These are phyloP conservation scores for Lantana camara DNA, from an alignment of 257 asterid species.

Conservation along the genomic window DNA sequence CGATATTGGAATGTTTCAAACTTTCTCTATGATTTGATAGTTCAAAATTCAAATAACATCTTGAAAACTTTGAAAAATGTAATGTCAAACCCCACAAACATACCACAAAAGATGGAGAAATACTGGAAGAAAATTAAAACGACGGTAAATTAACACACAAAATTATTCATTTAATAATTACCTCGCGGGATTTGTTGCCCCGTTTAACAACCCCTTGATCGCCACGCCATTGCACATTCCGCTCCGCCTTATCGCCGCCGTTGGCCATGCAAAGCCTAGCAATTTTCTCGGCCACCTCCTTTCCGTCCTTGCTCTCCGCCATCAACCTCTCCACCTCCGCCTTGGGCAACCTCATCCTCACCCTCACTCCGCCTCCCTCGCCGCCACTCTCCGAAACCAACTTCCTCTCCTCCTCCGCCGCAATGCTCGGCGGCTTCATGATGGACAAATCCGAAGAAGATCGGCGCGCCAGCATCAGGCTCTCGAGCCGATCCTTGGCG, in stretches of 20 bases:
- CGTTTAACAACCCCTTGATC: slow-evolving; percentile 30
- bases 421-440: slow-evolving; percentile 58
- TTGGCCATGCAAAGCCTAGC: slow-evolving; percentile 51
- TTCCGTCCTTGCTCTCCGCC: slow-evolving; percentile 63
- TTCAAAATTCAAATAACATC: slow-evolving; percentile 5
- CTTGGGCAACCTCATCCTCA: slow-evolving; percentile 72
- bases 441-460: slow-evolving; percentile 72
- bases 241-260: slow-evolving; percentile 25
- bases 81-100: slow-evolving; percentile 19
- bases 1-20: not conserved
- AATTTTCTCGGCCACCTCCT: slow-evolving; percentile 69
- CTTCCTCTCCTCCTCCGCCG: slow-evolving; percentile 18
- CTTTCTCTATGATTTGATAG: not conserved
- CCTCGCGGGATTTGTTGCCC: slow-evolving; percentile 63
- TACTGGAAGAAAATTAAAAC: not conserved
- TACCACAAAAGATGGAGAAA: slow-evolving; percentile 37
- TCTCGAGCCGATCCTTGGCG: slow-evolving; percentile 93
- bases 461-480: slow-evolving; percentile 77
- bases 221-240: slow-evolving; percentile 21
- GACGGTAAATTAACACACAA: not conserved
- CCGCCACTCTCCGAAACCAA: slow-evolving; percentile 17
- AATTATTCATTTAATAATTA: slow-evolving; percentile 19
- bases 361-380: slow-evolving; percentile 41
- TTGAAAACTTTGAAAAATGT: not conserved
- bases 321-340: slow-evolving; percentile 80